Evolutionary conservation across 345 rosid species (phyloP), one percentile per base, ranked within the genome.

Genomic region (Eucalyptus caleyi): DNA sequence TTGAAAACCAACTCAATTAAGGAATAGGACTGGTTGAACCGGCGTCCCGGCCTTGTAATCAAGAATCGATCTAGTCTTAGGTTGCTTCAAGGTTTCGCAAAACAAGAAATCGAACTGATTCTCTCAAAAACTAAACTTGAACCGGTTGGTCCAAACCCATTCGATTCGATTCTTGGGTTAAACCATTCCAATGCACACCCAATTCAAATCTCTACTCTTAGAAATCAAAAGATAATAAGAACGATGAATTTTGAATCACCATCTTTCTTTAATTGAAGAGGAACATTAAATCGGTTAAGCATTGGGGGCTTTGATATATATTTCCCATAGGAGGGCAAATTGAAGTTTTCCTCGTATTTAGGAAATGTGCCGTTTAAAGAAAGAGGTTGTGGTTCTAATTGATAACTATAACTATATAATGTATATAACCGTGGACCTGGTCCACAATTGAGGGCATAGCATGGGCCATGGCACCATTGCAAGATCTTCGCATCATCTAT

Each of bases 21-120:
- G 0, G 62, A 56, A 56, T 24, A 18, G 56, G 56, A 51, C 4
- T 51, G 23, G 56, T 51, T 51, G 56, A 51, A 51, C 56, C 4
- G 0, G 1, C 0, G 2, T 18, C 8, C 56, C 4, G 4, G 2
- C 0, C 56, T 51, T 51, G 9, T 51, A 3, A 51, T 18, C 6
- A 0, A 24, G 60, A 56, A 56, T 0, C 1, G 0, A 56, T 56
- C 60, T 1, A 4, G 2, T 56, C 5, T 9, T 56, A 56, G 60
- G 60, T 0, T 24, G 11, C 60, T 56, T 56, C 27, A 56, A 56
- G 27, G 60, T 56, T 56, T 19, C 0, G 30, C 6, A 24, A 3
- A 56, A 56, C 30, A 56, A 10, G 30, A 56, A 56, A 56, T 56
- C 6, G 62, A 56, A 56, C 6, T 5, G 1, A 10, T 56, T 56